Percentiles rank a stretch among this genome's conserved stretches.
These are phyloP conservation scores for Scenedesmus sp. DNA, from an alignment of 163 green algal species.

Conservation along the genomic window DNA sequence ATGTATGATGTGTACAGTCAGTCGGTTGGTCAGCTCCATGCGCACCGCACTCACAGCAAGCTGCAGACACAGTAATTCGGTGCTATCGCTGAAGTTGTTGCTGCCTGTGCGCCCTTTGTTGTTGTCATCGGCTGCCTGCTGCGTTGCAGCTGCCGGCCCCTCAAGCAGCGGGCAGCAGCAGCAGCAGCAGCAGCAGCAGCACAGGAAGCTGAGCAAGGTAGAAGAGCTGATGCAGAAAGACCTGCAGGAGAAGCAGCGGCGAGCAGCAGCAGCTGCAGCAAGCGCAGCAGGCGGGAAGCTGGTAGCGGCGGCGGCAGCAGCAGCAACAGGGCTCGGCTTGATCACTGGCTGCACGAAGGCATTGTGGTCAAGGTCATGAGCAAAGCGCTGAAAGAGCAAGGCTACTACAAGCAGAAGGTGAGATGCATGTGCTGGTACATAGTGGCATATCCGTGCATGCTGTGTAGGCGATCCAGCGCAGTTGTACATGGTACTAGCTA, in stretches of 20 bases:
- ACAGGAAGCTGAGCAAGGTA: slow-evolving; percentile 69
- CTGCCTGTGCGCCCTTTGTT: not conserved
- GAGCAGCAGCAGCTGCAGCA: slow-evolving; percentile 24
- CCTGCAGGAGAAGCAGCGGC: slow-evolving; percentile 56
- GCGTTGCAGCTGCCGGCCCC: slow-evolving; percentile 21
- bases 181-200: slow-evolving; percentile 48
- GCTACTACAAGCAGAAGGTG: slow-evolving; percentile 92
- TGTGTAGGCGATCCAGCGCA: too few species aligned
- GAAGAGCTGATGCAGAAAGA: slow-evolving; percentile 74
- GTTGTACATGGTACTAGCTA: too few species aligned
- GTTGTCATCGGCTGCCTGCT: not conserved
- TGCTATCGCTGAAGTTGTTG: too few species aligned
- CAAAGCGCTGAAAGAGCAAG: slow-evolving; percentile 84
- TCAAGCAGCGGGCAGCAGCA: not conserved
- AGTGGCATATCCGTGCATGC: too few species aligned
- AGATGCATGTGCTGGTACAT: too few species aligned
- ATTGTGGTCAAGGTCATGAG: slow-evolving; percentile 94
- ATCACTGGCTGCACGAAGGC: slow-evolving; percentile 72
- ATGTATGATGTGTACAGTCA: too few species aligned
- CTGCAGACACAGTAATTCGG: too few species aligned
- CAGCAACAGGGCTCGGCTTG: slow-evolving; percentile 46
- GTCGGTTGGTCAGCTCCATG: too few species aligned
- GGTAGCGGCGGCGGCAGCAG: slow-evolving; percentile 17
- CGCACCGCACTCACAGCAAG: too few species aligned
- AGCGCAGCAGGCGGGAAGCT: not conserved